Percentiles rank a stretch among this genome's conserved stretches.
Conservation (phyloP, 108 stramenopile genomes). For the Skeletonema menzelii region DNA sequence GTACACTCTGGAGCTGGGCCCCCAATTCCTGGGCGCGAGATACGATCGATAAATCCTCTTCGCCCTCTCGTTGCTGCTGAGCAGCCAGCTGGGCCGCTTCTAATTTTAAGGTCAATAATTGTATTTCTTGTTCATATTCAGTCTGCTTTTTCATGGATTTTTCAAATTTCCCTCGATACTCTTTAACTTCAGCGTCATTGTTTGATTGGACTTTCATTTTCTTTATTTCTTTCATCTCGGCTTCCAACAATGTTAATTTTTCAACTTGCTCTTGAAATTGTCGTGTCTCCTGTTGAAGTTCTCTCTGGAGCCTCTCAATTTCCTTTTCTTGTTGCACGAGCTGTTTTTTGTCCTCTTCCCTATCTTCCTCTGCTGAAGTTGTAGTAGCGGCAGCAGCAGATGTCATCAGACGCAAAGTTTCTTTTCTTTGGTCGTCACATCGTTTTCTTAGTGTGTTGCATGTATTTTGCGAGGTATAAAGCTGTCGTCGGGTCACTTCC, state of each 20-base stretch:
- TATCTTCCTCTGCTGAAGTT: not conserved
- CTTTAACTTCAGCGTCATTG: conserved; percentile 3
- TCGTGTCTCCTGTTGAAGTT: conserved; percentile 27
- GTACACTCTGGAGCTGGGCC: conserved; percentile 26
- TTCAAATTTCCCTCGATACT: conserved; percentile 10
- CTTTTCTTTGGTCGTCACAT: conserved; percentile 31
- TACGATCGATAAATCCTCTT: not conserved
- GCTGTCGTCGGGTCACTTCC: conserved; percentile 29
- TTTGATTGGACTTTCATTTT: not conserved
- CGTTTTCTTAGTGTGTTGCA: conserved; percentile 30
- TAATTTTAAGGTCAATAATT: conserved; percentile 33
- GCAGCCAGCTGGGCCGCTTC: conserved; percentile 39
- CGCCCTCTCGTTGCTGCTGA: conserved; percentile 1
- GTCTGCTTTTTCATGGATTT: conserved; percentile 13
- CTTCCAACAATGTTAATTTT: conserved; percentile 21
- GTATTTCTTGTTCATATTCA: conserved; percentile 31
- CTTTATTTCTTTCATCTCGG: conserved; percentile 35
- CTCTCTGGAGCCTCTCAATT: conserved; percentile 19
- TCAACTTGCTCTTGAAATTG: conserved; percentile 27
- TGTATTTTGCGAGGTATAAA: conserved; percentile 43
- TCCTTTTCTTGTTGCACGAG: conserved; percentile 17
- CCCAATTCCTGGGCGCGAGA: conserved; percentile 24
- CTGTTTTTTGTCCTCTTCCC: conserved; percentile 9
- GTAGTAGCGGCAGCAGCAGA: not conserved
- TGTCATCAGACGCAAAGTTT: conserved; percentile 15